Evolutionary conservation across 2,329 filamentous ascomycete species (phyloP), one percentile per base, ranked within the genome.

Genomic region (Alternaria longipes): DNA sequence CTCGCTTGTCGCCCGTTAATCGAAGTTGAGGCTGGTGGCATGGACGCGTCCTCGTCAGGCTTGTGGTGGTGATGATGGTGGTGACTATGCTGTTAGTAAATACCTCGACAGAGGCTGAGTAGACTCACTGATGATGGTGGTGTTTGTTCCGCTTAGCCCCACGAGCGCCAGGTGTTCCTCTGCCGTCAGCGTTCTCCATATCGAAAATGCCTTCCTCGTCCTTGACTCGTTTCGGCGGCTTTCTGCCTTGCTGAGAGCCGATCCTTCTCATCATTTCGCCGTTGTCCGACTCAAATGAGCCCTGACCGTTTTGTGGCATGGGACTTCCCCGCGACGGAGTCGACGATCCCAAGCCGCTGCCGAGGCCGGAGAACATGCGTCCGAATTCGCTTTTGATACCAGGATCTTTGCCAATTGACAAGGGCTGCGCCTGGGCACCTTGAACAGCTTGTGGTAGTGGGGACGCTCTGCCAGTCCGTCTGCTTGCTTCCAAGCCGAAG

Each of bases 381-480:
- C 94, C 94, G 76, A 97, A 94, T 76, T 97, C 94, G 75, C 90
- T 96, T 83, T 97, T 97, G 74, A 97, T 97, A 44, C 91, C 91
- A 11, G 93, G 91, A 76, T 97, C 93, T 16, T 90, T 91, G 14
- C 89, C 88, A 6, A 93, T 92, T 4, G 91, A 92, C 54, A 91
- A 86, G 40, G 91, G 87, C 70, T 93, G 91, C 16, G 90, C 88
- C 76, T 97, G 94, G 1, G 92, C 94, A 22, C 94, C 94, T 75
- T 97, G 94, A 1, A 97, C 94, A 22, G 94, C 94, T 78, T 97
- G 94, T 1, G 94, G 94, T 16, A 97, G 82, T 2, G 94, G 94
- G 8, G 94, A 97, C 40, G 93, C 85, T 50, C 94, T 89, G 2
- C 94, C 94, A 66, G 90, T 91, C 54, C 92, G 89, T 73, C 93